phyloP scores from a whole-genome alignment of 2,329 filamentous ascomycete species.

The Fusarium brevicatenulatum region DNA sequence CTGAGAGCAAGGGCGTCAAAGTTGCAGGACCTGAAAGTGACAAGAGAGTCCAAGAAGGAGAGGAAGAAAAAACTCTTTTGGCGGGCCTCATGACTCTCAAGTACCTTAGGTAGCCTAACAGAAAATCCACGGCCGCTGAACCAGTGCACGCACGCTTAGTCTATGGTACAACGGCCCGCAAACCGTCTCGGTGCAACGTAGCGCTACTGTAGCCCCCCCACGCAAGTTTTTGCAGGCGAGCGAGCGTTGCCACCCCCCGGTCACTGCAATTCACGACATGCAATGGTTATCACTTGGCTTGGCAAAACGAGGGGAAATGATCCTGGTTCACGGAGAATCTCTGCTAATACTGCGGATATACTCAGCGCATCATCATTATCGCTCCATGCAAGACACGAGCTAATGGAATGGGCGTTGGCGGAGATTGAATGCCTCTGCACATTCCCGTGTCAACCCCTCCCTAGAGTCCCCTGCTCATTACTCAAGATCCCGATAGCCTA shows the following conservation, averaged over 20 bases:
- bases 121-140: conserved; percentile 19
- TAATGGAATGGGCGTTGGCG: conserved; percentile 23
- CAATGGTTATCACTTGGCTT: conserved; percentile 25
- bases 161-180: conserved; percentile 20
- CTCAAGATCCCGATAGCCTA: not conserved
- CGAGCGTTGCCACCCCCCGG: conserved; percentile 4
- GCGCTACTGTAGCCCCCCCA: conserved; percentile 17
- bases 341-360: not conserved
- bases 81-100: conserved; percentile 25
- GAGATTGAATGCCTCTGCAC: conserved; percentile 19
- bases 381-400: conserved; percentile 3
- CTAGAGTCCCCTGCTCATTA: conserved; percentile 1
- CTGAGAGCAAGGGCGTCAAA: not conserved
- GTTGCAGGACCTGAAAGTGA: not conserved
- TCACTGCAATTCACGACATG: not conserved
- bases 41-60: not conserved
- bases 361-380: not conserved
- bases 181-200: conserved; percentile 21
- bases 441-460: conserved; percentile 5
- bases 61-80: conserved; percentile 13
- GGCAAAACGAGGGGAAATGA: conserved; percentile 4
- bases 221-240: not conserved
- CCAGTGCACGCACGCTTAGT: not conserved
- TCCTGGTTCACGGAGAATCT: conserved; percentile 5
- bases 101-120: conserved; percentile 25